phyloP scores from a whole-genome alignment of 2,329 filamentous ascomycete species.

The Colletotrichum ledebouriae region DNA sequence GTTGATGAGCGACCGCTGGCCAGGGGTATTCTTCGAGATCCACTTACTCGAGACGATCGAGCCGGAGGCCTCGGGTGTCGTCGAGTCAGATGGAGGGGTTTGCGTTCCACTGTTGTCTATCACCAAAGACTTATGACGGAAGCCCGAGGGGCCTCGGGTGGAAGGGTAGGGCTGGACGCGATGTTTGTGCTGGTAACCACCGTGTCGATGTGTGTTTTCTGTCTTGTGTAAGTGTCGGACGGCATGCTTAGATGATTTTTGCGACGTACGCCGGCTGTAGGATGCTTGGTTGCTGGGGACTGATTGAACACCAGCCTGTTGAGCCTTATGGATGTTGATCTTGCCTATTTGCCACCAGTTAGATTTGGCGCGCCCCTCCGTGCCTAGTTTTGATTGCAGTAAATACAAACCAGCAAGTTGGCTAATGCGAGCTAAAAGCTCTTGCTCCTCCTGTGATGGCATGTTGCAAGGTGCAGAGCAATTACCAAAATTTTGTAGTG shows the following conservation, averaged over 20 bases:
- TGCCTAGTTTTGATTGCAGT: conserved; percentile 37
- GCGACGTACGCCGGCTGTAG: conserved; percentile 54
- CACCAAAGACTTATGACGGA: conserved; percentile 70
- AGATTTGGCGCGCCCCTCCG: conserved; percentile 6
- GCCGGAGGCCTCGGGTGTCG: conserved; percentile 45
- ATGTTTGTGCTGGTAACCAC: conserved; percentile 45
- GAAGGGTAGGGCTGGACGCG: conserved; percentile 50
- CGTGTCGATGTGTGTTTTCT: conserved; percentile 53
- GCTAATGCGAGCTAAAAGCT: conserved; percentile 67
- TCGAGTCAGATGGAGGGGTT: conserved; percentile 46
- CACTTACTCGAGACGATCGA: conserved; percentile 63
- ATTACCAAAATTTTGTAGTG: no score
- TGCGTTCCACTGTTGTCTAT: conserved; percentile 62
- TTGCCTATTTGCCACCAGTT: conserved; percentile 66
- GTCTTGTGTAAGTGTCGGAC: conserved; percentile 22
- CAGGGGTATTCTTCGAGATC: conserved; percentile 77
- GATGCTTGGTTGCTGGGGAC: conserved; percentile 47
- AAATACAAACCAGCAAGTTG: conserved; percentile 60
- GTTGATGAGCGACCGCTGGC: conserved; percentile 87
- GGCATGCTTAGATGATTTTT: neutral
- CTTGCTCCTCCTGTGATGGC: conserved; percentile 61
- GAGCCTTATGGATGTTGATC: conserved; percentile 84
- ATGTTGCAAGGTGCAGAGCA: neutral
- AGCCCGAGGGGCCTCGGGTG: conserved; percentile 43
- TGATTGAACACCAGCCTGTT: conserved; percentile 61